Evolutionary conservation across 129 eudicot genomes (phyloP).

Genomic region (Tanacetum coccineum): DNA sequence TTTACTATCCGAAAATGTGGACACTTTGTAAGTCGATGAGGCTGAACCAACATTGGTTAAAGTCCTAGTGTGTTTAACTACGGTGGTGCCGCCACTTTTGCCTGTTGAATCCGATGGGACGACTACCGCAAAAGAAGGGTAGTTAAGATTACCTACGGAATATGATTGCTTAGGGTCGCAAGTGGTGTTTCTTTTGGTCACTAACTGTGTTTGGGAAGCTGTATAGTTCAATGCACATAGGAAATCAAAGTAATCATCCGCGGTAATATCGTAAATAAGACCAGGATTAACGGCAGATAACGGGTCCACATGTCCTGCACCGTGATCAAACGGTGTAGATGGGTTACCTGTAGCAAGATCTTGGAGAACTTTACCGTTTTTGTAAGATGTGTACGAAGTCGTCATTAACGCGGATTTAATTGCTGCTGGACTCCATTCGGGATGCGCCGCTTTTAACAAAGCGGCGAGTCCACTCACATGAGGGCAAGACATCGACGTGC

Average conservation of each 20-base stretch:
- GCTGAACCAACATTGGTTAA: constrained; percentile 72
- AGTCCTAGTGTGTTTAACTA: constrained; percentile 72
- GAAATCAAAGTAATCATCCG: constrained; percentile 64
- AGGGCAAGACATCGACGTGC: constrained; percentile 98
- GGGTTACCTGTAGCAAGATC: constrained; percentile 87
- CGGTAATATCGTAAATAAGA: constrained; percentile 66
- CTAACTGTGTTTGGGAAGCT: constrained; percentile 46
- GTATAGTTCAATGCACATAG: constrained; percentile 91
- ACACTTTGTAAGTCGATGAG: constrained; percentile 66
- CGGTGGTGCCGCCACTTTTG: constrained; percentile 40
- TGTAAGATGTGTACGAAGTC: constrained; percentile 69
- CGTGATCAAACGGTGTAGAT: constrained; percentile 91
- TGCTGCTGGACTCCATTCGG: constrained; percentile 91
- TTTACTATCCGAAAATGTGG: constrained; percentile 36
- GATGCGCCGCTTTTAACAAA: constrained; percentile 80
- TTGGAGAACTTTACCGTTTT: constrained; percentile 47
- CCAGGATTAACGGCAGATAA: constrained; percentile 89
- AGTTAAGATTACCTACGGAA: constrained; percentile 57
- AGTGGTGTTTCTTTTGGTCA: constrained; percentile 61
- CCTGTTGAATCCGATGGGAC: constrained; percentile 38
- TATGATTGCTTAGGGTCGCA: constrained; percentile 57
- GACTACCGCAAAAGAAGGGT: constrained; percentile 83
- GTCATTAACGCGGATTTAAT: constrained; percentile 93
- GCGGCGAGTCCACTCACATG: constrained; percentile 96
- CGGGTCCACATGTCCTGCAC: constrained; percentile 96